phyloP scores from a whole-genome alignment of 2,329 filamentous ascomycete genomes.

The Purpureocillium takamizusanense region DNA sequence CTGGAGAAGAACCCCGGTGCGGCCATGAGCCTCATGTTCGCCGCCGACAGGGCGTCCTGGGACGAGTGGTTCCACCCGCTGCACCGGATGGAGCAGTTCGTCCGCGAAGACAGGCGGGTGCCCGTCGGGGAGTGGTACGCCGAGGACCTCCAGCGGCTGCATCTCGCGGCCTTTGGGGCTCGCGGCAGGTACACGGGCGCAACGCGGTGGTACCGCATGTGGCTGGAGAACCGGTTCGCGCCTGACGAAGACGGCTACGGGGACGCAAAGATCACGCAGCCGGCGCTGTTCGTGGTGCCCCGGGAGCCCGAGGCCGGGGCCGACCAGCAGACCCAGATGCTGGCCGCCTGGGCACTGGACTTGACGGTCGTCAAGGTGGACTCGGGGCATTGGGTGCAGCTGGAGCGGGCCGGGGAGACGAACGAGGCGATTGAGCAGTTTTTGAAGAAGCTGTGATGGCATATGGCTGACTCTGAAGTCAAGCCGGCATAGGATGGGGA shows the following conservation, averaged over 20 bases:
- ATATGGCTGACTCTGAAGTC: no score
- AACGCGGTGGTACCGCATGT: slow-evolving; percentile 21
- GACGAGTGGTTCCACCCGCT: slow-evolving; percentile 17
- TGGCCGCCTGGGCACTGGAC: slow-evolving; percentile 16
- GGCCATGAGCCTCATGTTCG: slow-evolving; percentile 20
- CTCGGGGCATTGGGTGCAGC: slow-evolving; percentile 24
- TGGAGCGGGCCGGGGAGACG: slow-evolving; percentile 16
- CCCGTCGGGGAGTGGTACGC: slow-evolving; percentile 17
- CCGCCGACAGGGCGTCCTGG: slow-evolving; percentile 13
- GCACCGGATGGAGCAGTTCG: slow-evolving; percentile 16
- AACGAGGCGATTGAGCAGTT: slow-evolving; percentile 15
- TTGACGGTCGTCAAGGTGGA: slow-evolving; percentile 26
- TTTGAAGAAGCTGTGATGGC: background rate
- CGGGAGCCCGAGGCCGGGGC: slow-evolving; percentile 6
- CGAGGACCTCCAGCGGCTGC: slow-evolving; percentile 10
- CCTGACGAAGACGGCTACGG: slow-evolving; percentile 15
- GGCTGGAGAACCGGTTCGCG: slow-evolving; percentile 16
- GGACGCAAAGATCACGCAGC: slow-evolving; percentile 8
- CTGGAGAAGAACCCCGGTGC: slow-evolving; percentile 15
- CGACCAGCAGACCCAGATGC: slow-evolving; percentile 15
- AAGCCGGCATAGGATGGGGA: no score
- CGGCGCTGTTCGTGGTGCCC: slow-evolving; percentile 14
- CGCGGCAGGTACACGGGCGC: slow-evolving; percentile 19
- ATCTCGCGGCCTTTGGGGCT: slow-evolving; percentile 12
- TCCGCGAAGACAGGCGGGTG: slow-evolving; percentile 4